These are phyloP conservation scores for Bimuria novae-zelandiae DNA, from an alignment of 2,329 filamentous ascomycete genomes.

Conservation along the genomic window DNA sequence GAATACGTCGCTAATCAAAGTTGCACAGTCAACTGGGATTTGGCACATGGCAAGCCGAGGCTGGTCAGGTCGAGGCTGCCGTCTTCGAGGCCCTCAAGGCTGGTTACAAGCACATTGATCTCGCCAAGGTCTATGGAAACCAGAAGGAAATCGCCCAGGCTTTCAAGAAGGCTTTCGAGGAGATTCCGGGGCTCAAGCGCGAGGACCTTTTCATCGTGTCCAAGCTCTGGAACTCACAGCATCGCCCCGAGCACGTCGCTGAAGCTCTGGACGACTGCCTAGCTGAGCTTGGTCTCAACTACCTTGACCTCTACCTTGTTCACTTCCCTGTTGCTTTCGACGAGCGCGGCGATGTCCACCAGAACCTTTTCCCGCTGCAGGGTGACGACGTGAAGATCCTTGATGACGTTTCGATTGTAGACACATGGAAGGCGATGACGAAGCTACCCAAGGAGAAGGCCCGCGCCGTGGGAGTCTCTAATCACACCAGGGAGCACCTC, in stretches of 20 bases:
- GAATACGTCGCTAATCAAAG: constrained; percentile 61
- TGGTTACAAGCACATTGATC: constrained; percentile 39
- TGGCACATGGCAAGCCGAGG: constrained; percentile 40
- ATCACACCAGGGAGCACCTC: constrained; percentile 45
- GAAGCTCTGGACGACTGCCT: constrained; percentile 74
- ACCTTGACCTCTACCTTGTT: constrained; percentile 87
- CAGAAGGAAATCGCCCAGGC: constrained; percentile 35
- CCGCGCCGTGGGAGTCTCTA: constrained; percentile 36
- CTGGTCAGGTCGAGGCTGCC: constrained; percentile 46
- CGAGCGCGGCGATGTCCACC: constrained; percentile 47
- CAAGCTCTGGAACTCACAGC: constrained; percentile 91
- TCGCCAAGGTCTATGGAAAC: constrained; percentile 39
- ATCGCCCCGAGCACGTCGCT: constrained; percentile 68
- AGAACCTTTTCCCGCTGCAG: constrained; percentile 29
- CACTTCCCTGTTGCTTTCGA: constrained; percentile 66
- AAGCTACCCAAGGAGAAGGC: constrained; percentile 41
- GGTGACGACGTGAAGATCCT: constrained; percentile 29
- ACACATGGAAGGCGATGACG: constrained; percentile 48
- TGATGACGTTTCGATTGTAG: constrained; percentile 62
- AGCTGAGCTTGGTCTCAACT: constrained; percentile 78
- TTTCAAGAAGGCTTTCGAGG: constrained; percentile 41
- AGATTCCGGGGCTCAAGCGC: constrained; percentile 52
- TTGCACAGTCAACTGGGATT: constrained; percentile 64
- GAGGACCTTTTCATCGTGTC: constrained; percentile 60
- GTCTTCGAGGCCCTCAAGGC: constrained; percentile 44